These are phyloP conservation scores for Trichocomaceae sp. DNA, from an alignment of 2,329 filamentous ascomycete species.

Conservation along the genomic window DNA sequence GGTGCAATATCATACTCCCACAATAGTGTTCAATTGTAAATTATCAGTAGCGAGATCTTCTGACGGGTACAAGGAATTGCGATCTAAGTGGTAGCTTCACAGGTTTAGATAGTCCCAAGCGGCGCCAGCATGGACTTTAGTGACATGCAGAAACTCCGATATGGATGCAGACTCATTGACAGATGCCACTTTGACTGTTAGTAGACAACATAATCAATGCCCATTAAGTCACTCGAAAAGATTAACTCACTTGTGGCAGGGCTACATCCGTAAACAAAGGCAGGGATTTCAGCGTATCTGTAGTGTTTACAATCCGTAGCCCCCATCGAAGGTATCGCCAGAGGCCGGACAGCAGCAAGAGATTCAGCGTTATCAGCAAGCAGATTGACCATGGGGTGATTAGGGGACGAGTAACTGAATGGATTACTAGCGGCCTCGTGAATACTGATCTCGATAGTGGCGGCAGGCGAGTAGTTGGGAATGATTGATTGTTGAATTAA, in stretches of 20 bases:
- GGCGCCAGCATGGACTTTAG: conserved; percentile 2
- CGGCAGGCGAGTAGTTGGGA: conserved; percentile 1
- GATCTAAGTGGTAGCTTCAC: neutral
- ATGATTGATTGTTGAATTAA: conserved; percentile 15
- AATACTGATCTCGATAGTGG: conserved; percentile 19
- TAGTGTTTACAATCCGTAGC: conserved; percentile 41
- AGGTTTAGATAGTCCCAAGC: neutral
- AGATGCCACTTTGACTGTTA: neutral
- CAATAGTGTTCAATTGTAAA: too few relatives aligned
- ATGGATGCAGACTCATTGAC: conserved; percentile 3
- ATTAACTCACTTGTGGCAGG: neutral
- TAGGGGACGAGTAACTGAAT: conserved; percentile 24
- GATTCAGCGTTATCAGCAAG: conserved; percentile 24
- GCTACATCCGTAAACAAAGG: conserved; percentile 31
- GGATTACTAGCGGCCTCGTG: conserved; percentile 33
- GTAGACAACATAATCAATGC: too few relatives aligned
- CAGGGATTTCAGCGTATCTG: conserved; percentile 31
- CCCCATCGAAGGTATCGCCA: conserved; percentile 33
- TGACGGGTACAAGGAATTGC: too few relatives aligned
- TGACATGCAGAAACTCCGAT: conserved; percentile 3
- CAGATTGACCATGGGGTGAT: conserved; percentile 25
- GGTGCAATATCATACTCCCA: too few relatives aligned
- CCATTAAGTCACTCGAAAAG: neutral
- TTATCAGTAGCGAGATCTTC: too few relatives aligned
- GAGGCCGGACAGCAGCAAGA: conserved; percentile 15